These are phyloP conservation scores for Suillus cothurnatus DNA, from an alignment of 768 basidiomycete genomes.

Conservation along the genomic window DNA sequence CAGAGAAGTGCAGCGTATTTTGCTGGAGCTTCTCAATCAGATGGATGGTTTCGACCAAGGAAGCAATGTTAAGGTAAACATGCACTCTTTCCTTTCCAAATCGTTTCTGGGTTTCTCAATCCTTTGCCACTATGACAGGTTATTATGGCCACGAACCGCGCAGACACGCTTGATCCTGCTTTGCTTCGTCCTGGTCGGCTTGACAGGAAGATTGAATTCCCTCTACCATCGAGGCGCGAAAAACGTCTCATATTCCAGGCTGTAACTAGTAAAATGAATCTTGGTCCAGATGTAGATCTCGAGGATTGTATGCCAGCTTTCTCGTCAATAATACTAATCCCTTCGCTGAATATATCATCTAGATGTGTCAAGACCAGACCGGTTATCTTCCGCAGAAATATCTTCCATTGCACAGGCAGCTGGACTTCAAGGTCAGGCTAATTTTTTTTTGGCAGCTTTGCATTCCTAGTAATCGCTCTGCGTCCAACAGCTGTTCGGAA, in stretches of 20 bases:
- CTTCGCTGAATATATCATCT: constrained; percentile 15
- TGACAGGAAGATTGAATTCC: constrained; percentile 99
- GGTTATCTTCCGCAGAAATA: constrained; percentile 94
- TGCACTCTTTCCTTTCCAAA: background rate
- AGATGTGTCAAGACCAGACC: constrained; percentile 98
- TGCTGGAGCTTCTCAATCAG: constrained; percentile 95
- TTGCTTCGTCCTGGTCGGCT: constrained; percentile 96
- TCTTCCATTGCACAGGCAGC: constrained; percentile 95
- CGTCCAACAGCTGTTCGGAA: constrained; percentile 81
- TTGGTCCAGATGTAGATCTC: constrained; percentile 95
- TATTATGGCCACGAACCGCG: constrained; percentile 99
- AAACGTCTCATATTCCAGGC: constrained; percentile 98
- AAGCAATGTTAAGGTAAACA: constrained; percentile 90
- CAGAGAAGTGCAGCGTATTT: constrained; percentile 96
- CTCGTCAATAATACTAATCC: constrained; percentile 5
- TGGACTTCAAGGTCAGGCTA: constrained; percentile 80
- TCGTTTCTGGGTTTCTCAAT: background rate
- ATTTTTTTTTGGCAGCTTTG: background rate
- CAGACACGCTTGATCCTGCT: constrained; percentile 97
- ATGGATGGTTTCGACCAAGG: constrained; percentile 99
- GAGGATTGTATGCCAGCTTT: constrained; percentile 83
- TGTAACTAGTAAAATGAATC: constrained; percentile 95
- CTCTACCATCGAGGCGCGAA: constrained; percentile 90
- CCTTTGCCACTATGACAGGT: constrained; percentile 54
- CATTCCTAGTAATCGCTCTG: background rate